phyloP scores from a whole-genome alignment of 306 rosid genomes.

The Macrotyloma uniflorum region DNA sequence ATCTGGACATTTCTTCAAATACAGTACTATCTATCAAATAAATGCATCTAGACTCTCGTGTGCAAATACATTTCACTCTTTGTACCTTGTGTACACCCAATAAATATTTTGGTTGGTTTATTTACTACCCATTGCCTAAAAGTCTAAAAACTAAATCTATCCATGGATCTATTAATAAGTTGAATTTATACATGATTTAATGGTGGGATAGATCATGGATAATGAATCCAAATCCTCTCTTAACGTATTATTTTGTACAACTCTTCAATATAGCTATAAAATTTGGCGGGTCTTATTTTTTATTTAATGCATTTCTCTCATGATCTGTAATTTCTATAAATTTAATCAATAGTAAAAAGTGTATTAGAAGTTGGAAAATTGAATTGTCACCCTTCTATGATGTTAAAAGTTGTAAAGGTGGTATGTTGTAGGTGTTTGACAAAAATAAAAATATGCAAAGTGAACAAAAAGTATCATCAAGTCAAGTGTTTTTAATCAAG shows the following conservation, averaged over 20 bases:
- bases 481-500: neutral
- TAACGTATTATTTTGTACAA: neutral
- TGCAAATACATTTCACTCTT: conserved; percentile 22
- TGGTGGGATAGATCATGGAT: neutral
- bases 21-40: neutral
- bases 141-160: neutral
- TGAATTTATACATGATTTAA: neutral
- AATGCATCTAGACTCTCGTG: neutral
- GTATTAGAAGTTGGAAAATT: neutral
- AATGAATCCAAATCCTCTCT: neutral
- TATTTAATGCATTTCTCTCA: neutral
- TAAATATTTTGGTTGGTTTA: neutral
- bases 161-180: neutral
- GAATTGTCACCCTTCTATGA: neutral
- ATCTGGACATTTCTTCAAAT: neutral
- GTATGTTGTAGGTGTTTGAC: neutral
- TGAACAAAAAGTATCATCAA: neutral
- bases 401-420: neutral
- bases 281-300: too few species aligned
- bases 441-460: neutral
- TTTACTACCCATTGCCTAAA: neutral
- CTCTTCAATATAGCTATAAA: neutral
- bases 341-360: too few species aligned
- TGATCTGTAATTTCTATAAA: neutral
- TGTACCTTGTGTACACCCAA: neutral